These are phyloP conservation scores for Alternaria triticina DNA, from an alignment of 2,329 filamentous ascomycete species.

Conservation along the genomic window DNA sequence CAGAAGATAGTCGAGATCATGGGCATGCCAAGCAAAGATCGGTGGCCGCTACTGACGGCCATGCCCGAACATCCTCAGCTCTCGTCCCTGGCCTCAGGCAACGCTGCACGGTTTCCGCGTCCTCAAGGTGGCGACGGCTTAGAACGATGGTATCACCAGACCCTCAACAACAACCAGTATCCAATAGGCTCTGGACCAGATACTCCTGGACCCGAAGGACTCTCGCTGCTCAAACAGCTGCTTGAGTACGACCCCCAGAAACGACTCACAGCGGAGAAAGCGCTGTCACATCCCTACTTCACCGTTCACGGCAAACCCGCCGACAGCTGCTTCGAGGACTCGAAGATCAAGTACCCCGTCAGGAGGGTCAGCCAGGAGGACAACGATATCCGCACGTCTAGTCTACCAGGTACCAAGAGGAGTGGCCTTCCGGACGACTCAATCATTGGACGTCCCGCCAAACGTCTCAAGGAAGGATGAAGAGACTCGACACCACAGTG, in stretches of 20 bases:
- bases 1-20: constrained; percentile 98
- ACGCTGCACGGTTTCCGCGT: constrained; percentile 56
- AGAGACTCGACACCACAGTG: background rate
- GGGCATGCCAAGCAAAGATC: constrained; percentile 85
- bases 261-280: constrained; percentile 84
- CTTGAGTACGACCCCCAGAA: constrained; percentile 93
- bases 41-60: constrained; percentile 81
- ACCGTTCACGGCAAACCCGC: constrained; percentile 65
- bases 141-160: constrained; percentile 69
- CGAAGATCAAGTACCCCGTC: constrained; percentile 87
- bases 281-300: constrained; percentile 92
- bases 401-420: constrained; percentile 87
- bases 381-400: constrained; percentile 91
- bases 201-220: constrained; percentile 68
- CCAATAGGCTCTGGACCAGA: constrained; percentile 45
- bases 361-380: constrained; percentile 92
- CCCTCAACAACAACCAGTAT: constrained; percentile 56
- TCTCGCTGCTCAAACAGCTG: constrained; percentile 79
- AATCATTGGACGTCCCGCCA: constrained; percentile 63
- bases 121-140: constrained; percentile 59
- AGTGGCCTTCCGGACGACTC: constrained; percentile 84
- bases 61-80: constrained; percentile 89
- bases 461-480: constrained; percentile 60
- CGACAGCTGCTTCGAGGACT: constrained; percentile 87
- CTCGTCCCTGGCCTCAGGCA: constrained; percentile 55